Percentiles rank a stretch among this genome's conserved stretches.
These are phyloP conservation scores for Alloascoidea africana DNA, from an alignment of 805 yeast genomes.

Conservation along the genomic window DNA sequence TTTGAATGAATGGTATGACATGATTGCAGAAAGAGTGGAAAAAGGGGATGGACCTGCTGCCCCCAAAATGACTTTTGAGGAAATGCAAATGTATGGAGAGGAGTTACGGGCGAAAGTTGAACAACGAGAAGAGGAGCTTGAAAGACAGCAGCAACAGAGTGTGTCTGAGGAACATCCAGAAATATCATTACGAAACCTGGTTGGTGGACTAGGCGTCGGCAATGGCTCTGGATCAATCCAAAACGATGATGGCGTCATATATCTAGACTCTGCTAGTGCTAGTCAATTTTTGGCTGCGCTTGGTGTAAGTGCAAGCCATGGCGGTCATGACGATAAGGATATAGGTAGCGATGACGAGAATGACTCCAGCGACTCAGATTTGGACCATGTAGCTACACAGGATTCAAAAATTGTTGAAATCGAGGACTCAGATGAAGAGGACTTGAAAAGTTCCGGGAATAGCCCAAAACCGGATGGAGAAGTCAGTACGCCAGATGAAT, in stretches of 20 bases:
- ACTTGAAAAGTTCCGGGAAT: no score
- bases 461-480: no score
- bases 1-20: slow-evolving; percentile 51
- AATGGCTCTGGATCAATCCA: no score
- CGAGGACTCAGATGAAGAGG: no score
- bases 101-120: slow-evolving; percentile 3
- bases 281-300: slow-evolving; percentile 39
- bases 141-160: slow-evolving; percentile 5
- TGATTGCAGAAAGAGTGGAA: slow-evolving; percentile 19
- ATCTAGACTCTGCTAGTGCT: slow-evolving; percentile 43
- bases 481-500: no score
- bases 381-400: no score
- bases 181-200: background rate
- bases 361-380: no score
- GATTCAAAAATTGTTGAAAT: no score
- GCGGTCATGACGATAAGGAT: no score
- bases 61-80: slow-evolving; percentile 11
- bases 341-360: no score
- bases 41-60: slow-evolving; percentile 15
- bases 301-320: no score
- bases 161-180: background rate
- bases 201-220: slow-evolving; percentile 14
- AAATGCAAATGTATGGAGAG: slow-evolving; percentile 2
- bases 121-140: slow-evolving; percentile 10
- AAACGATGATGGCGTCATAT: slow-evolving; percentile 47